A percentile compares a stretch with the other conserved stretches of the same genome.
Conservation (phyloP, 768 basidiomycete genomes). For the Porphyrellus cyaneotinctus region DNA sequence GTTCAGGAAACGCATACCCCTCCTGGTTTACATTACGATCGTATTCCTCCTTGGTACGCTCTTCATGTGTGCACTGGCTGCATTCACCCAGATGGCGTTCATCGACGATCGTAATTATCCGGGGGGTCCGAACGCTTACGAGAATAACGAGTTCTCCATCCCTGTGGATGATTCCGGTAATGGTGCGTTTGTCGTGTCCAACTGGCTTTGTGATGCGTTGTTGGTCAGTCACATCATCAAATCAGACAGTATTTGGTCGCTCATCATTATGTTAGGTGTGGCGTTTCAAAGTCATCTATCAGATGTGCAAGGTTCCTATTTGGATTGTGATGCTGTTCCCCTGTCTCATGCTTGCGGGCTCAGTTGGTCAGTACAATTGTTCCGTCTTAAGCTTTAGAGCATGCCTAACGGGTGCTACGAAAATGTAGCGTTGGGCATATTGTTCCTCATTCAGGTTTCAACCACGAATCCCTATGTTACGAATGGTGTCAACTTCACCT, state of each 20-base stretch:
- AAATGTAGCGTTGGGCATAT: slow-evolving; percentile 2
- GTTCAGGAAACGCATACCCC: slow-evolving; percentile 2
- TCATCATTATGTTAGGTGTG: slow-evolving; percentile 6
- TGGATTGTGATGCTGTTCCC: slow-evolving; percentile 12
- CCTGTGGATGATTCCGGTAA: slow-evolving; percentile 17
- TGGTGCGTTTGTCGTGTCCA: slow-evolving; percentile 3
- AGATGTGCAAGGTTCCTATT: not conserved
- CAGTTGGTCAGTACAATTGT: not conserved
- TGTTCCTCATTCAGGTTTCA: slow-evolving; percentile 11
- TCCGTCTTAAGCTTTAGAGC: not conserved
- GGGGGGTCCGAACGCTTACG: slow-evolving; percentile 29
- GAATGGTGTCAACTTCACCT: slow-evolving; percentile 9
- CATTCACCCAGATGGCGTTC: slow-evolving; percentile 28
- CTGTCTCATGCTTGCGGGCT: slow-evolving; percentile 7
- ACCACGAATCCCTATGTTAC: slow-evolving; percentile 11
- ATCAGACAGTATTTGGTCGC: not conserved
- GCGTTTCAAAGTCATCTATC: slow-evolving; percentile 20
- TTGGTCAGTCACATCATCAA: slow-evolving; percentile 10
- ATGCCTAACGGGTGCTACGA: not conserved
- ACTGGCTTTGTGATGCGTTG: slow-evolving; percentile 18
- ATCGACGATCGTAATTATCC: slow-evolving; percentile 32
- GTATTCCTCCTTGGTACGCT: slow-evolving; percentile 13
- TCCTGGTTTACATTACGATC: slow-evolving; percentile 5
- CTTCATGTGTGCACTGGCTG: slow-evolving; percentile 13
- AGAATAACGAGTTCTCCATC: slow-evolving; percentile 17